Base-by-base conservation (phyloP, 192 early-diverging fungal genomes). In the Gaertneriomyces sp. region DNA sequence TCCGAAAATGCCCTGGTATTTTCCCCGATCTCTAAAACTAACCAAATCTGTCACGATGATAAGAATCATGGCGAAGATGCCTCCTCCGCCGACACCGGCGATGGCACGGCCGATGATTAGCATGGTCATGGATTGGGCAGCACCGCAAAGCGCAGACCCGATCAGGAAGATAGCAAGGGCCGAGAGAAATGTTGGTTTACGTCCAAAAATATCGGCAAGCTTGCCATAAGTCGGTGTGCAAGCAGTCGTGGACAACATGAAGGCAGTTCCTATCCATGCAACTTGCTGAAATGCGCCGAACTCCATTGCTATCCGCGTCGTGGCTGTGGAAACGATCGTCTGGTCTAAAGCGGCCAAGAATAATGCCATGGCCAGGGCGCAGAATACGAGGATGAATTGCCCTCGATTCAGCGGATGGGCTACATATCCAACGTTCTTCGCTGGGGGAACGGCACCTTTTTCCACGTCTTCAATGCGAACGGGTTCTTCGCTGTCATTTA, bases 161-260 rank as follows among this genome's bases (percentile, higher is more conserved):
- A 88, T 53, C 58, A 87, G 81, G 69, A 98, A 98, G 33, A 93
- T 63, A 25, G 77, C 53, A 43, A 93, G 84, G 2, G 91, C 89
- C 42, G 85, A 79, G 0, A 94, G 60, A 40, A 97, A 85, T n/a
- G 83, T 82, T n/a, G 72, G 56, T 65, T 93, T 90, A 41, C 93
- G 85, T 20, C 93, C 95, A 76, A 95, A 90, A 62, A 96, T 96
- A 66, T 98, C 94, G 51, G 90, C 85, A 58, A 96, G 81, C 66
- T 91, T 90, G 53, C 87, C 91, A 73, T 93, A 94, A 4, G 81
- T 70, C 57, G 89, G 88, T 57, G 88, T 79, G 60, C 90, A 77
- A 7, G 92, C 81, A 0, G 90, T 90, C 10, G 66, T 57, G 16
- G 65, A 68, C 38, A 66, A 51, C 14, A 68, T 12, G 53, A 62